Percentiles rank a stretch among this genome's conserved stretches.
Evolutionary conservation across 371 early-diverging fungal species (phyloP).

Genomic region (Batkoa obscura): DNA sequence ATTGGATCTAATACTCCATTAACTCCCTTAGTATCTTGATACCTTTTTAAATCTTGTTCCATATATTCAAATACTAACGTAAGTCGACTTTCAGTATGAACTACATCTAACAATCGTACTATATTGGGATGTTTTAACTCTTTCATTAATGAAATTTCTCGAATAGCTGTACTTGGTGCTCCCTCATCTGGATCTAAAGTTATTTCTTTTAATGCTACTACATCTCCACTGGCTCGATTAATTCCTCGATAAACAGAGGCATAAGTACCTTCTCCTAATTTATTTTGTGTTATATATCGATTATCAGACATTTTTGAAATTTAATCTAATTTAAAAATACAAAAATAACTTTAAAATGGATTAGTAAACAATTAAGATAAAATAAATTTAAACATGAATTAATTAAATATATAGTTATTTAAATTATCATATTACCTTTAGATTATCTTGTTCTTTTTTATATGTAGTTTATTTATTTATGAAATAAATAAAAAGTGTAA

Average conservation of each 20-base stretch:
- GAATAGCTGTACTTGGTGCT: conserved; percentile 88
- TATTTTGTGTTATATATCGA: conserved; percentile 64
- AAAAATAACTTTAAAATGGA: too few species aligned
- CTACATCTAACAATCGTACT: conserved; percentile 86
- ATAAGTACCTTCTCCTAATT: conserved; percentile 98
- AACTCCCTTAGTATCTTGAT: conserved; percentile 60
- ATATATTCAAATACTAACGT: conserved; percentile 98
- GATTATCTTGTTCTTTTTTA: too few species aligned
- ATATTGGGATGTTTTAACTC: conserved; percentile 83
- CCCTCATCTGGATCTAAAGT: conserved; percentile 82
- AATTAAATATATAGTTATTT: conserved; percentile 71
- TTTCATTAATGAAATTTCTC: conserved; percentile 92
- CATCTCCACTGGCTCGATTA: conserved; percentile 63
- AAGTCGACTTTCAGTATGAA: conserved; percentile 93
- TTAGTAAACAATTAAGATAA: too few species aligned
- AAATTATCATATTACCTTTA: too few species aligned
- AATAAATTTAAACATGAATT: conserved; percentile 4
- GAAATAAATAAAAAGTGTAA: too few species aligned
- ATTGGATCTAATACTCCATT: conserved; percentile 45
- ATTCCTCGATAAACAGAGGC: conserved; percentile 99
- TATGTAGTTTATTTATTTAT: too few species aligned
- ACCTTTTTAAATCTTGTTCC: conserved; percentile 95
- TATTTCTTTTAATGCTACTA: conserved; percentile 97
- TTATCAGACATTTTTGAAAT: conserved; percentile 68
- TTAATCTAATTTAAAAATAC: conserved; percentile 22